These are phyloP conservation scores for Raffaelea deltoideospora DNA, from an alignment of 2,329 filamentous ascomycete genomes.

Conservation along the genomic window DNA sequence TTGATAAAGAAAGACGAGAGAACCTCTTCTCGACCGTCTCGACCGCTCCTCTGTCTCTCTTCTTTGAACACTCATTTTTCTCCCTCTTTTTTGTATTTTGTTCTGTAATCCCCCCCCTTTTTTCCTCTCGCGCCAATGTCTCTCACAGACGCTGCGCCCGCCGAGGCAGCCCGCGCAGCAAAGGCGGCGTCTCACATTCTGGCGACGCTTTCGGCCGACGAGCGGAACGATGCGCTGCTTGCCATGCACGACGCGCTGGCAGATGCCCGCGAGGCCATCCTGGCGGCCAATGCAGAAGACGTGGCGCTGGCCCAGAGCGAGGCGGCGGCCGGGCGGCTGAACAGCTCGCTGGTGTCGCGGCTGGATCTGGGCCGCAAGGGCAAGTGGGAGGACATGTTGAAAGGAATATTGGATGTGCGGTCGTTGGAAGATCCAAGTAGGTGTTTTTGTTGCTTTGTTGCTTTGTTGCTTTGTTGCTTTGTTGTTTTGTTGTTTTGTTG, in stretches of 20 bases:
- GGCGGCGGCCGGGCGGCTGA: constrained; percentile 60
- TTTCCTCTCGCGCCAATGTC: constrained; percentile 46
- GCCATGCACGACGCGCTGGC: constrained; percentile 67
- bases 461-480: too few species aligned
- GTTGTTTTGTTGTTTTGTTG: too few species aligned
- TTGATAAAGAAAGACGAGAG: too few species aligned
- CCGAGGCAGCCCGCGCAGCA: constrained; percentile 62
- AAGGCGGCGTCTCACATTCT: constrained; percentile 71
- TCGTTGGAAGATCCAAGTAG: constrained; percentile 71
- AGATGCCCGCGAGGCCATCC: constrained; percentile 55
- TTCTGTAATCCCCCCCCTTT: not conserved
- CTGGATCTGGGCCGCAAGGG: constrained; percentile 74
- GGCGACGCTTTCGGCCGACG: constrained; percentile 58
- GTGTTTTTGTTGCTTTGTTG: constrained; percentile 16
- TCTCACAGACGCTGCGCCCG: constrained; percentile 68
- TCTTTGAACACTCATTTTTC: too few species aligned
- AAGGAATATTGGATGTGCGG: constrained; percentile 81
- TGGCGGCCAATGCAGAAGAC: constrained; percentile 76
- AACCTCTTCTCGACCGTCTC: too few species aligned
- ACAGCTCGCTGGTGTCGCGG: constrained; percentile 70
- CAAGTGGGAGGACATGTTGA: constrained; percentile 96
- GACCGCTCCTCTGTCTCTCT: too few species aligned
- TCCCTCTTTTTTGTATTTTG: not conserved
- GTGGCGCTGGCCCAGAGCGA: constrained; percentile 54
- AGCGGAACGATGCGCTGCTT: constrained; percentile 73